These are phyloP conservation scores for Boehmeria nivea DNA, from an alignment of 306 rosid species.

Conservation along the genomic window DNA sequence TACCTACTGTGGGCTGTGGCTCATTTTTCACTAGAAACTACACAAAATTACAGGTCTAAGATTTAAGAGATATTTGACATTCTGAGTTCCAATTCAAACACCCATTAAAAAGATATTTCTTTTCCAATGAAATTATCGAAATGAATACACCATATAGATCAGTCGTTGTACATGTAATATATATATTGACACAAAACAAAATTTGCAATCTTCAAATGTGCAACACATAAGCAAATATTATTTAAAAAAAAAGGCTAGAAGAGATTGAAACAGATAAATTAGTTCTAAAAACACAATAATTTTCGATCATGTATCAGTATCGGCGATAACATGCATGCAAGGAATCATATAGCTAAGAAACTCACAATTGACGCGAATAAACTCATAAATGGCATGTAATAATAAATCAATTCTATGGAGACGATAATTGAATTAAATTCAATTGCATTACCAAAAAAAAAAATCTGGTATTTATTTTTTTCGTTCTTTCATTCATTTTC, in stretches of 20 bases:
- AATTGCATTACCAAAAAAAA: background rate
- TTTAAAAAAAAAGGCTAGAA: background rate
- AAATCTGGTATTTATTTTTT: background rate
- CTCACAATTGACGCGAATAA: too few relatives aligned
- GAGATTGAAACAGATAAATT: background rate
- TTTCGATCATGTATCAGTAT: background rate
- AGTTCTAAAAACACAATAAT: background rate
- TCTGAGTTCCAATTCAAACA: too few relatives aligned
- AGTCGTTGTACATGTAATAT: too few relatives aligned
- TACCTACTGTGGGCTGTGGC: too few relatives aligned
- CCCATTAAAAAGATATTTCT: too few relatives aligned
- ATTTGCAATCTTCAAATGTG: background rate
- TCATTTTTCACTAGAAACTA: background rate
- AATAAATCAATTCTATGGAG: background rate
- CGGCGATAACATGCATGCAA: conserved; percentile 1
- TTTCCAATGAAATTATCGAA: too few relatives aligned
- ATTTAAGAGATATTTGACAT: too few relatives aligned
- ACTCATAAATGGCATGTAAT: background rate
- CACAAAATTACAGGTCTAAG: too few relatives aligned
- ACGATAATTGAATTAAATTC: background rate
- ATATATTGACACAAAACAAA: too few relatives aligned
- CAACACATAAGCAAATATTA: too few relatives aligned
- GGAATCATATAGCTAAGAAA: background rate
- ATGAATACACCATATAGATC: too few relatives aligned
- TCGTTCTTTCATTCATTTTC: background rate